phyloP scores from a whole-genome alignment of 2,329 filamentous ascomycete genomes.

The Venturia asperata region DNA sequence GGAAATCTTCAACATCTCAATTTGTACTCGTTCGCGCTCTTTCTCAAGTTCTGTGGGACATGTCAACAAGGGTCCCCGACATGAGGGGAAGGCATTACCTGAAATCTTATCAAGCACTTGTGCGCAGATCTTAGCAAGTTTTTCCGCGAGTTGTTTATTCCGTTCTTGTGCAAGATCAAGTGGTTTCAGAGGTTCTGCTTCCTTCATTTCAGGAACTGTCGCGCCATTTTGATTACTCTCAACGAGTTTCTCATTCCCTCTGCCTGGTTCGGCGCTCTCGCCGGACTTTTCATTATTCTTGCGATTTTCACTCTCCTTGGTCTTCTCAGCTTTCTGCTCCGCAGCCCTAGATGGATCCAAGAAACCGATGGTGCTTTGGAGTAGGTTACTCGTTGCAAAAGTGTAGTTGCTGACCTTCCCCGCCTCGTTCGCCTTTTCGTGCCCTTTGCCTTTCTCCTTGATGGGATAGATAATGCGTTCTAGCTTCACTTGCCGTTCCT shows the following conservation, averaged over 20 bases:
- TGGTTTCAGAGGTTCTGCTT: neutral
- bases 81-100: neutral
- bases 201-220: neutral
- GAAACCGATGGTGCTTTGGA: constrained; percentile 25
- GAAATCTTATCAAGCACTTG: neutral
- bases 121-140: neutral
- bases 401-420: neutral
- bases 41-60: constrained; percentile 12
- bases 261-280: neutral
- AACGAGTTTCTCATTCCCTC: neutral
- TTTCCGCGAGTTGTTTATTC: neutral
- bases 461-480: neutral
- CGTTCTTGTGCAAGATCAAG: neutral
- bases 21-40: neutral
- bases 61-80: neutral
- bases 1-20: neutral
- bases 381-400: constrained; percentile 1
- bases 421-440: neutral
- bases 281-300: neutral
- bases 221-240: neutral
- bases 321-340: neutral
- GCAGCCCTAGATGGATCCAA: constrained; percentile 21
- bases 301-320: neutral
- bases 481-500: constrained; percentile 29
- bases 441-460: neutral